Evolutionary conservation across 2,329 filamentous ascomycete species (phyloP), one percentile per base, ranked within the genome.

Genomic region (Onygena corvina): DNA sequence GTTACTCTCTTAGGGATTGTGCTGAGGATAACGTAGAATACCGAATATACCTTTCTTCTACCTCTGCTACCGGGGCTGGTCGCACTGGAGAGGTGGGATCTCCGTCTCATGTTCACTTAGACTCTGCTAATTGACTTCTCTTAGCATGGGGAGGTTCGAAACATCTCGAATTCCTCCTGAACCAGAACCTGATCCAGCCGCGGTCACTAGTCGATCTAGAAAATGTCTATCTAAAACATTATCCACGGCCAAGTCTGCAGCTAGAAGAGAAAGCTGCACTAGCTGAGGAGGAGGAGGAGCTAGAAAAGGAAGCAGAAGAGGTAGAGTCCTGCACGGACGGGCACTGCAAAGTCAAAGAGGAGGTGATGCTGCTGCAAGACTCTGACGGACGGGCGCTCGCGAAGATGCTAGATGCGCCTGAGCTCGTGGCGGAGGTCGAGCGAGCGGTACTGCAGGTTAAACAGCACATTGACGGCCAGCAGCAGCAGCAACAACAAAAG

Each of bases 31-130:
- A 49, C 36, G 3, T 31, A 93, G 86, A 54, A 76, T 95, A 54
- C 89, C 90, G 30, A 95, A 98, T 63, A 73, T 98, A 9, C 92
- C 92, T 14, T 96, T 96, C 73, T 96, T 96, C 72, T 98, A 96
- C 66, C 77, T 96, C 34, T 79, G 79, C 14, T 98, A 93, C 70
- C 79, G 92, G 56, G 71, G 87, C 21, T 96, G 85, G 83, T 93
- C 86, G 16, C 87, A 94, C 67, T 94, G 85, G 80, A 79, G 83
- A 67, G 73, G 73, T 75, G 54, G 52, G 65, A 21, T 34, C 31
- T 1, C 2, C 50, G 11, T 46, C 27, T 27, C 23, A 29, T 31
- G 25, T 8, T 35, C 27, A 42, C 46, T 56, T 38, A 59, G 34
- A 14, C 18, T 34, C 16, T 1, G 45, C 23, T 46, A 30, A 47